These are phyloP conservation scores for Alloteropsis angusta DNA, from an alignment of 202 grass and related monocot genomes.

Conservation along the genomic window DNA sequence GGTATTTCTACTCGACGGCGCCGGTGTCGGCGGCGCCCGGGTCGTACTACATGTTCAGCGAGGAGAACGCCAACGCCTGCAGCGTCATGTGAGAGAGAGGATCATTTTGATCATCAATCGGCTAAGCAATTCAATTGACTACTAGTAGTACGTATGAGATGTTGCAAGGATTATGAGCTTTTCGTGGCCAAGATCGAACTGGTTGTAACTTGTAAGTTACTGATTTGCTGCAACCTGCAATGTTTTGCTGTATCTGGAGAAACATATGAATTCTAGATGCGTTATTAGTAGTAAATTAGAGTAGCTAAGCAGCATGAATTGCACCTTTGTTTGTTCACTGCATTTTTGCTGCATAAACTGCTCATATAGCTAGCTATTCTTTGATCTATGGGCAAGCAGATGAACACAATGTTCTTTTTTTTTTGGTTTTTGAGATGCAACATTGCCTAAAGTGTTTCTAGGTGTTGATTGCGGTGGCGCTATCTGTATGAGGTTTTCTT, in stretches of 20 bases:
- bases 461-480: background rate
- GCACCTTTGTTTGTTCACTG: background rate
- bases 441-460: too few relatives aligned
- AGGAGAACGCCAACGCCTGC: constrained; percentile 97
- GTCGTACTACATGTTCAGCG: constrained; percentile 94
- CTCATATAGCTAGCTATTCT: background rate
- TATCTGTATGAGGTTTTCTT: background rate
- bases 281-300: background rate
- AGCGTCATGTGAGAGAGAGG: constrained; percentile 51
- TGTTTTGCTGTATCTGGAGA: background rate
- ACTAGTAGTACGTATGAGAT: background rate
- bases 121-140: background rate
- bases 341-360: background rate
- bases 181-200: background rate
- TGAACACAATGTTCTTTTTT: background rate
- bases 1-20: constrained; percentile 57
- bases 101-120: background rate
- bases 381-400: background rate
- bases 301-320: background rate
- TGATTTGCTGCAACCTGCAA: background rate
- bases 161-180: too few relatives aligned
- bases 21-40: constrained; percentile 39
- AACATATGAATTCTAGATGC: background rate
- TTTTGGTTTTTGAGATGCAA: too few relatives aligned
- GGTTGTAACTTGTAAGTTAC: background rate